These are phyloP conservation scores for Mucor saturninus DNA, from an alignment of 371 early-diverging fungal genomes.

Conservation along the genomic window DNA sequence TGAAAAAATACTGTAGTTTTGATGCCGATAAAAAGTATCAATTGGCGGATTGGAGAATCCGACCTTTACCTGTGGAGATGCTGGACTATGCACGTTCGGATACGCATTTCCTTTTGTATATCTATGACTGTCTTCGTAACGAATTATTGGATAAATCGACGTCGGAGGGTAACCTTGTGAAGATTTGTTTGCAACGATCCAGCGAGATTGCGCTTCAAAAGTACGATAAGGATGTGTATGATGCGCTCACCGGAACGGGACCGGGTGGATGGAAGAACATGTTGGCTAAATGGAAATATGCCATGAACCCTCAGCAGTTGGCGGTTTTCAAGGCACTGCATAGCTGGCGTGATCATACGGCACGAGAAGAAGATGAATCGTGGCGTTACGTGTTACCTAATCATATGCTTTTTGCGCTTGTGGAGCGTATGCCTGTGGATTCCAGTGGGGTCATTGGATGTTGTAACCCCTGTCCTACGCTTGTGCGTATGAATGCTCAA, in stretches of 20 bases:
- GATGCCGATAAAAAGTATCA: slow-evolving; percentile 94
- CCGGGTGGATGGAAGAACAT: slow-evolving; percentile 78
- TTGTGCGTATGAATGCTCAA: slow-evolving; percentile 81
- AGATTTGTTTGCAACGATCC: slow-evolving; percentile 72
- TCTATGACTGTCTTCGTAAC: slow-evolving; percentile 91
- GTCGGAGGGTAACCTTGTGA: slow-evolving; percentile 63
- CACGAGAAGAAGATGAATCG: slow-evolving; percentile 93
- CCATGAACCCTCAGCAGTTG: slow-evolving; percentile 66
- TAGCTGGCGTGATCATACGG: slow-evolving; percentile 89
- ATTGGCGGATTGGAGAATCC: slow-evolving; percentile 96
- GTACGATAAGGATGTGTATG: slow-evolving; percentile 85
- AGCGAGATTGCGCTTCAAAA: slow-evolving; percentile 64
- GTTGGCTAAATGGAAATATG: slow-evolving; percentile 66
- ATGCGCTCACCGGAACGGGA: slow-evolving; percentile 73
- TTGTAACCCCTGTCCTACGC: slow-evolving; percentile 85
- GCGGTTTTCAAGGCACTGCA: slow-evolving; percentile 88
- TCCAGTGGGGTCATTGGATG: slow-evolving; percentile 72
- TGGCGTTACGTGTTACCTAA: slow-evolving; percentile 89
- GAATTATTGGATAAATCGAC: slow-evolving; percentile 69
- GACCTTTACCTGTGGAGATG: slow-evolving; percentile 94
- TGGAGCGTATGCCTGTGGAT: slow-evolving; percentile 81
- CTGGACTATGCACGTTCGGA: slow-evolving; percentile 91
- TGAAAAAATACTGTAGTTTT: slow-evolving; percentile 79
- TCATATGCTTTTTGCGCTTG: slow-evolving; percentile 82
- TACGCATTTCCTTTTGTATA: slow-evolving; percentile 94